These are phyloP conservation scores for Candida sphagnicola DNA, from an alignment of 805 yeast genomes.

Conservation along the genomic window DNA sequence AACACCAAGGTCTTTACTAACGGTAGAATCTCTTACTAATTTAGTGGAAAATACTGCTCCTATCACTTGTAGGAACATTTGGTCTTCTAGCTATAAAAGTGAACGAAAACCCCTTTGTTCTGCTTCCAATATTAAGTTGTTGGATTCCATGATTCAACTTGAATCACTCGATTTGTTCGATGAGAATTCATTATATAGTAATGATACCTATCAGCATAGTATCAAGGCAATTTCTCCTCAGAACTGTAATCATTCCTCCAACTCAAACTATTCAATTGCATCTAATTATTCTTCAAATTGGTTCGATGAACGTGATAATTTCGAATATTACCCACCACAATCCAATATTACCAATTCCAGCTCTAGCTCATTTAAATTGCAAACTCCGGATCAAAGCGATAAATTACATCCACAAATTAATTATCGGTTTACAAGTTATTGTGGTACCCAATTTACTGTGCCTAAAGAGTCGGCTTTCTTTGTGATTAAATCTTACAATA, in stretches of 20 bases:
- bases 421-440: slow-evolving; percentile 9
- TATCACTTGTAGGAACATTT: slow-evolving; percentile 13
- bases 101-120: slow-evolving; percentile 2
- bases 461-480: slow-evolving; percentile 32
- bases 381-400: not conserved
- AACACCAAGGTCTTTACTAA: slow-evolving; percentile 15
- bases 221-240: not conserved
- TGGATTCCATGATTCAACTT: too few relatives aligned
- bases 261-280: not conserved
- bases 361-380: not conserved
- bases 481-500: slow-evolving; percentile 52
- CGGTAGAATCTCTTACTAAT: slow-evolving; percentile 12
- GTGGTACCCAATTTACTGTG: slow-evolving; percentile 13
- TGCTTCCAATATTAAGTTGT: slow-evolving; percentile 1
- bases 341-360: not conserved
- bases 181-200: not conserved
- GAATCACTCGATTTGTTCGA: not conserved
- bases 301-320: slow-evolving; percentile 6
- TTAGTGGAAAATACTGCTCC: slow-evolving; percentile 4
- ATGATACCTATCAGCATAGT: not conserved
- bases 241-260: not conserved
- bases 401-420: not conserved
- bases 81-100: slow-evolving; percentile 13
- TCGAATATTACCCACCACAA: slow-evolving; percentile 1
- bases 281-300: slow-evolving; percentile 5